These are phyloP conservation scores for Castanea sativa DNA, from an alignment of 306 rosid genomes.

Conservation along the genomic window DNA sequence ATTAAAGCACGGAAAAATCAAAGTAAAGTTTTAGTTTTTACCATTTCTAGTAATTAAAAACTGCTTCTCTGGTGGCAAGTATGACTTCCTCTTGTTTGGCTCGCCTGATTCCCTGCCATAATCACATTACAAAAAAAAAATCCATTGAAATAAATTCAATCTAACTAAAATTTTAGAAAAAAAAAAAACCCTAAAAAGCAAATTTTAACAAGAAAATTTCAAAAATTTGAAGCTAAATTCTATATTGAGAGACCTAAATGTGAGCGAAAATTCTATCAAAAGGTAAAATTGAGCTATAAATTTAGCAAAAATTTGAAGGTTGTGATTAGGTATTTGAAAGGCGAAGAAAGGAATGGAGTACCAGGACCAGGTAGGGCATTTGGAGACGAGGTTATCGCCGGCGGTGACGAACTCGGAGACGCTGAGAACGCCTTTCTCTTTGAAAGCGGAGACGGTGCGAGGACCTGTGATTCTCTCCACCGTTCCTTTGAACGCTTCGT, in stretches of 20 bases:
- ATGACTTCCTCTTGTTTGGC: constrained; percentile 83
- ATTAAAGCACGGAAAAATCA: not conserved
- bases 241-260: no score
- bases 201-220: not conserved
- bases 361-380: constrained; percentile 99
- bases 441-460: constrained; percentile 92
- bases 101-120: constrained; percentile 88
- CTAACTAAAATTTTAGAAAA: not conserved
- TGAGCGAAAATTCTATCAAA: no score
- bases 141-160: not conserved
- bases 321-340: not conserved
- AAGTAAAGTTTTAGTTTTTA: constrained; percentile 15
- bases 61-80: constrained; percentile 82
- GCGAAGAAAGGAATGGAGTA: constrained; percentile 12
- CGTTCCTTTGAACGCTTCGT: constrained; percentile 97
- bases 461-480: constrained; percentile 94
- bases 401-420: constrained; percentile 82
- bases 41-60: constrained; percentile 92
- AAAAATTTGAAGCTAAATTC: no score
- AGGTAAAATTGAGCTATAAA: no score
- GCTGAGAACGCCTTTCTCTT: constrained; percentile 97
- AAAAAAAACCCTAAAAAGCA: not conserved
- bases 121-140: constrained; percentile 4
- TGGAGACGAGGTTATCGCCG: constrained; percentile 96
- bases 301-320: no score